phyloP scores from a whole-genome alignment of 148 eudicot species.

The Selenicereus undatus region DNA sequence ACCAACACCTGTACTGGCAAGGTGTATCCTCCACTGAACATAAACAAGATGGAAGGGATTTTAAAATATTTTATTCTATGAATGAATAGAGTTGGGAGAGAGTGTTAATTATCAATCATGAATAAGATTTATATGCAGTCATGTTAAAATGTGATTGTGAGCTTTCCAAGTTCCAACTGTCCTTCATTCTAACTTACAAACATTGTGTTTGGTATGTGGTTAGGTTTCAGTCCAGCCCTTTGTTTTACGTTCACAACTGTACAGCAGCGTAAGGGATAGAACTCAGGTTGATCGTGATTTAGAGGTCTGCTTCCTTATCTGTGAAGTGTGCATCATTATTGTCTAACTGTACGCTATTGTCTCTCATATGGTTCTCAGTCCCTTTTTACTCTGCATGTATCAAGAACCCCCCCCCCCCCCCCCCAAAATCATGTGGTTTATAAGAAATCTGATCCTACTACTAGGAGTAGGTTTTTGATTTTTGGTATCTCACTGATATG shows the following conservation, averaged over 20 bases:
- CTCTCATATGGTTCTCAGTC: too few species aligned
- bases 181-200: not conserved
- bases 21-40: too few species aligned
- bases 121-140: not conserved
- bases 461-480: too few species aligned
- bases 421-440: too few species aligned
- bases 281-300: constrained; percentile 94
- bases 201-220: constrained; percentile 16
- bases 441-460: too few species aligned
- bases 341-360: not conserved
- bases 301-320: constrained; percentile 52
- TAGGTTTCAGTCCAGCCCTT: constrained; percentile 77
- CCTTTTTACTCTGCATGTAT: too few species aligned
- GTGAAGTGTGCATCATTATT: not conserved
- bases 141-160: not conserved
- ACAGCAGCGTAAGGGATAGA: constrained; percentile 87
- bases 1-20: too few species aligned
- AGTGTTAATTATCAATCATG: not conserved
- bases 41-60: not conserved
- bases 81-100: not conserved
- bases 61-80: not conserved
- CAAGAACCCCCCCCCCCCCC: too few species aligned
- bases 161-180: not conserved
- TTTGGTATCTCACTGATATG: not conserved
- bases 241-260: constrained; percentile 75